Evolutionary conservation across 768 basidiomycete genomes (phyloP), one percentile per base, ranked within the genome.

Genomic region (Mycena vitilis): DNA sequence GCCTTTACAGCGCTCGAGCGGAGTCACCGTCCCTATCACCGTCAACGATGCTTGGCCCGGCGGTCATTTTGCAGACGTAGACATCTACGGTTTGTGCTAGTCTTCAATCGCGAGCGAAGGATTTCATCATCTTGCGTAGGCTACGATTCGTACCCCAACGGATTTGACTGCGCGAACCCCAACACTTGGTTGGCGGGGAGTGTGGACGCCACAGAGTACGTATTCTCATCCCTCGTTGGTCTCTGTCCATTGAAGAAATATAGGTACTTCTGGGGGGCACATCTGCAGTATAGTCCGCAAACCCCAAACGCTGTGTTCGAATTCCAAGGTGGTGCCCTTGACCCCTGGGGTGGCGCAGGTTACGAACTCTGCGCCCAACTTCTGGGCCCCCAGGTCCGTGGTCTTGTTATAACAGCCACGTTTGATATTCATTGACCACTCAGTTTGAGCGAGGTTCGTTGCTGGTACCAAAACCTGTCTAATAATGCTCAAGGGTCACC

Each of bases 111-210:
- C 18, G n/a, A 15, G 23, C 3, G 38, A 36, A 13, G 16, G 20
- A 45, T n/a, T 57, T 71, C 16, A 52, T 61, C 30, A 20, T 73
- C 20, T 11, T 69, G 60, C 45, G 16, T 51, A 80, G 79, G 79
- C 49, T 84, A 84, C 62, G 82, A 83, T 65, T 82, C 82, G 34
- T 87, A 87, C 67, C 85, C 86, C 2, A 84, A 86, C 63, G 84
- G 85, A 1, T 88, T 88, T 69, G 85, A 88, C 72, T 88, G 88
- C 71, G 80, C 83, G 1, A 66, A 83, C 63, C 86, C 87, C 1
- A 69, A 83, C 48, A 75, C 69, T 10, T 88, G 88, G 88, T 67
- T 77, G 18, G 57, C 84, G 1, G 74, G 80, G 57, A 82, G 81
- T 30, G 85, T 86, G 44, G 30, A 34, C 5, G 7, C 1, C 11